Conservation (phyloP, 169 alveolate species). For the Cystoisospora suis region DNA sequence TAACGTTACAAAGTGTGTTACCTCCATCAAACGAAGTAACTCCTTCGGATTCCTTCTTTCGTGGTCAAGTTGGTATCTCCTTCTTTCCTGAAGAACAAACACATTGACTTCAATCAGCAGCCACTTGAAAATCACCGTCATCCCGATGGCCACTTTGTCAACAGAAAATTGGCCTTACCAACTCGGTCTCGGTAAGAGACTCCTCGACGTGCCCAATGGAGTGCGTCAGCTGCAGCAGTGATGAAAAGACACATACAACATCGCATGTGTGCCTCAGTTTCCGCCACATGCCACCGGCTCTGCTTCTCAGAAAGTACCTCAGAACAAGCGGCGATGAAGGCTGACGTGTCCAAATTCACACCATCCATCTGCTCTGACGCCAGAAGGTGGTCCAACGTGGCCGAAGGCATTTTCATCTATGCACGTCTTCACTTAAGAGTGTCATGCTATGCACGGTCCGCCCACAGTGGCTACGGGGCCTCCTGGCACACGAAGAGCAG, state of each 20-base stretch:
- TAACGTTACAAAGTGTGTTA: background rate
- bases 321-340: slow-evolving; percentile 6
- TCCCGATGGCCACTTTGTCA: background rate
- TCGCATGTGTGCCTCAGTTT: background rate
- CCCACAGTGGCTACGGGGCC: background rate
- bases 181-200: background rate
- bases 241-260: background rate
- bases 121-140: background rate
- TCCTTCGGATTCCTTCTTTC: background rate
- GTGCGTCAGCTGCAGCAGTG: background rate
- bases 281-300: background rate
- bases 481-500: background rate
- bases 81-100: background rate
- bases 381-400: background rate
- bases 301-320: background rate
- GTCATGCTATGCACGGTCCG: background rate
- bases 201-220: background rate
- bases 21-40: background rate
- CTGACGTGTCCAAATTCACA: background rate
- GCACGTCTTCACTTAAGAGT: background rate
- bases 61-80: background rate
- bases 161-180: background rate
- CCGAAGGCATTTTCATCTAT: background rate
- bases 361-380: background rate
- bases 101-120: background rate